Percentiles rank a stretch among this genome's conserved stretches.
Evolutionary conservation across 768 basidiomycete species (phyloP).

Genomic region (Macrolepiota albuminosa): DNA sequence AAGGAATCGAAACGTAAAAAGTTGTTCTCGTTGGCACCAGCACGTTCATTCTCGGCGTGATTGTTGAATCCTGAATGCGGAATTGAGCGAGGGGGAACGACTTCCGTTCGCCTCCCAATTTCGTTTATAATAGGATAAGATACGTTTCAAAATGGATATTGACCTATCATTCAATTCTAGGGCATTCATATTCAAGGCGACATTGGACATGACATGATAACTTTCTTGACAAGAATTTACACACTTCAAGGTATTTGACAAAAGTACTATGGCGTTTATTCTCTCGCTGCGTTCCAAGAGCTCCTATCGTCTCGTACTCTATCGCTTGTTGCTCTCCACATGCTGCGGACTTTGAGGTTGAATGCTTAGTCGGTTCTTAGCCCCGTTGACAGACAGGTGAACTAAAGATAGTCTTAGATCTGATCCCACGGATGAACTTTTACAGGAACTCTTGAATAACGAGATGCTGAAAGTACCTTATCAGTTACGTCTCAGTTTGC

Average conservation of each 20-base stretch:
- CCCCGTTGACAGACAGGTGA: background rate
- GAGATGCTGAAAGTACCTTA: background rate
- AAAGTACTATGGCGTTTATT: background rate
- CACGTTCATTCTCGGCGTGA: background rate
- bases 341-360: background rate
- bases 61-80: background rate
- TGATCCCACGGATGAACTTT: background rate
- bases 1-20: background rate
- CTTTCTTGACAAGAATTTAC: background rate
- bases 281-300: background rate
- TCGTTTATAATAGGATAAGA: background rate
- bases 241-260: background rate
- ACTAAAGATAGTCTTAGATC: background rate
- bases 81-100: background rate
- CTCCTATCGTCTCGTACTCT: background rate
- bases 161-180: background rate
- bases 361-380: background rate
- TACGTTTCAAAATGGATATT: background rate
- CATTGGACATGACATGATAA: background rate
- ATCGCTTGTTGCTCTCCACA: background rate
- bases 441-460: background rate
- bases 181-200: background rate
- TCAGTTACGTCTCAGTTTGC: conserved; percentile 1
- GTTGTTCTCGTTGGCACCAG: background rate
- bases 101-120: background rate